phyloP scores from a whole-genome alignment of 1,139 yeast species.

The Geotrichum bryndzae region DNA sequence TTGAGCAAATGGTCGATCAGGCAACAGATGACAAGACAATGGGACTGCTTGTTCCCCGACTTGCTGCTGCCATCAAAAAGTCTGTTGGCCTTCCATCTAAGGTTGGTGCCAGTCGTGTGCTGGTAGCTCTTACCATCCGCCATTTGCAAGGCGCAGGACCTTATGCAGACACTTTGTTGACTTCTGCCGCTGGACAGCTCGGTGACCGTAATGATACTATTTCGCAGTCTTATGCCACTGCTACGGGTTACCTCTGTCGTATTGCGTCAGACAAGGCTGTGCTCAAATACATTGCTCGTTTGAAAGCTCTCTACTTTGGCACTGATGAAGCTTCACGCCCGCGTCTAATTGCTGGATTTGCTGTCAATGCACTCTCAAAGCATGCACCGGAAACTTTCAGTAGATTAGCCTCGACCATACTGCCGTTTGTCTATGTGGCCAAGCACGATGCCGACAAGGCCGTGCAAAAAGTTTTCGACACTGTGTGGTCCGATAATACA shows the following conservation, averaged over 20 bases:
- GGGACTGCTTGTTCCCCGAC: conserved; percentile 46
- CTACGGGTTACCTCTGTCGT: conserved; percentile 75
- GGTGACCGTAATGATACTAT: conserved; percentile 69
- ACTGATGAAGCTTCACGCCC: conserved; percentile 44
- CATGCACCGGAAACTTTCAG: conserved; percentile 68
- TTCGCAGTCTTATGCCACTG: conserved; percentile 67
- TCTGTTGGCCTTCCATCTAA: conserved; percentile 90
- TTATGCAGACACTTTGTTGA: conserved; percentile 57
- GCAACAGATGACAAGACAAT: conserved; percentile 40
- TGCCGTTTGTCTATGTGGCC: conserved; percentile 78
- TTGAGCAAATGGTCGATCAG: conserved; percentile 59
- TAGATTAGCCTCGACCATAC: conserved; percentile 53
- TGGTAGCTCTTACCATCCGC: conserved; percentile 57
- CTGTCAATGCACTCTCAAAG: conserved; percentile 62
- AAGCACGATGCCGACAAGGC: conserved; percentile 55
- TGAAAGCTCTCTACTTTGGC: conserved; percentile 58
- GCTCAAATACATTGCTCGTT: conserved; percentile 47
- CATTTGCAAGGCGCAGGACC: conserved; percentile 52
- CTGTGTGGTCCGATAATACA: conserved; percentile 76
- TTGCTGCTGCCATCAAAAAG: conserved; percentile 48
- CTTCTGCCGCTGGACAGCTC: conserved; percentile 53
- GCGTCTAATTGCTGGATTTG: conserved; percentile 52
- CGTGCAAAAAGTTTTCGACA: conserved; percentile 48
- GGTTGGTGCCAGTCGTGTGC: conserved; percentile 75
- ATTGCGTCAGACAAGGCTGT: conserved; percentile 52